phyloP scores from a whole-genome alignment of 2,329 filamentous ascomycete species.

The Venturia aucupariae region DNA sequence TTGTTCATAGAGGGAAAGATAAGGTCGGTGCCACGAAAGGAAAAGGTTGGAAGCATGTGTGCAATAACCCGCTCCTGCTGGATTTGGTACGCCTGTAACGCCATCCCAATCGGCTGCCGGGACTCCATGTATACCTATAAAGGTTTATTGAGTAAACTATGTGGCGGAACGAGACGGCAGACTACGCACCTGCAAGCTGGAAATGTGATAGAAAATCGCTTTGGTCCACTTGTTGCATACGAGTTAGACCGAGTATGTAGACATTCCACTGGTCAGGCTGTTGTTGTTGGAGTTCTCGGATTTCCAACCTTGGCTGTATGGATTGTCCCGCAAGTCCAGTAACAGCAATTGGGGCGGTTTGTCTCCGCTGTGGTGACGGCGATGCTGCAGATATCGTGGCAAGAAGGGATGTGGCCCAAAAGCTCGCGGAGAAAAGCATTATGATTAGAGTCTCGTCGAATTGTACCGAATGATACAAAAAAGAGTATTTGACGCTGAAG shows the following conservation, averaged over 20 bases:
- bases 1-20: conserved; percentile 52
- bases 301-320: conserved; percentile 48
- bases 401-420: conserved; percentile 4
- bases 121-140: conserved; percentile 64
- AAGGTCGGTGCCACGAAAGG: conserved; percentile 77
- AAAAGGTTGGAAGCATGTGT: conserved; percentile 70
- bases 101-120: conserved; percentile 50
- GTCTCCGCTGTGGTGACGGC: not conserved
- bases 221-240: conserved; percentile 60
- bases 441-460: not conserved
- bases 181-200: conserved; percentile 55
- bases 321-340: conserved; percentile 19
- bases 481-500: not conserved
- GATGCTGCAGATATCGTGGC: not conserved
- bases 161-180: conserved; percentile 22
- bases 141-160: conserved; percentile 11
- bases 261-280: conserved; percentile 60
- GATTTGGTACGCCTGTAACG: conserved; percentile 37
- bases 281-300: conserved; percentile 54
- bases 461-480: not conserved
- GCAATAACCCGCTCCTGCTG: conserved; percentile 59
- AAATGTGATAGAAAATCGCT: conserved; percentile 61
- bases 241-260: conserved; percentile 63
- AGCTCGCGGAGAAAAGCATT: not conserved
- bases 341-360: conserved; percentile 17